Evolutionary conservation across 805 yeast species (phyloP).

Genomic region (Allodekkera sacchari): DNA sequence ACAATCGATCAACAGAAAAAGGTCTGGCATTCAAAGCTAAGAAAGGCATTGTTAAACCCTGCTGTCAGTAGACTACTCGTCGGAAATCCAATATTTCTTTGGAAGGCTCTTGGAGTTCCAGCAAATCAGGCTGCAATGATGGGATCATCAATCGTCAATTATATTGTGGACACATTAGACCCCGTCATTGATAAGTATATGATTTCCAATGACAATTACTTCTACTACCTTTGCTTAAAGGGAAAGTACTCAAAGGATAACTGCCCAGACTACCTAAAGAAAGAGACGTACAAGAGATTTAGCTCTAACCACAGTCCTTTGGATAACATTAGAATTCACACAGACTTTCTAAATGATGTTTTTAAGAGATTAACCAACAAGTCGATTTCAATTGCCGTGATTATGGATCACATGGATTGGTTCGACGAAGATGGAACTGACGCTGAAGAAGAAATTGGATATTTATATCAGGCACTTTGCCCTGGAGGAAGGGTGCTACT

Average conservation of each 20-base stretch:
- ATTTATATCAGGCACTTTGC: slow-evolving; percentile 52
- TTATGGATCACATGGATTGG: slow-evolving; percentile 95
- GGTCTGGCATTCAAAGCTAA: slow-evolving; percentile 55
- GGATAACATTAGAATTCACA: slow-evolving; percentile 67
- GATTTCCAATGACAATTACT: slow-evolving; percentile 66
- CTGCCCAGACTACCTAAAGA: slow-evolving; percentile 71
- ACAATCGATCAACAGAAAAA: slow-evolving; percentile 53
- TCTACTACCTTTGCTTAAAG: slow-evolving; percentile 60
- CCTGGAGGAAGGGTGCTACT: slow-evolving; percentile 68
- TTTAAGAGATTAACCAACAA: slow-evolving; percentile 53
- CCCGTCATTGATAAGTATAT: slow-evolving; percentile 60
- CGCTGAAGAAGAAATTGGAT: slow-evolving; percentile 57
- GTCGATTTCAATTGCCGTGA: slow-evolving; percentile 66
- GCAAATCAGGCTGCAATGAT: slow-evolving; percentile 77
- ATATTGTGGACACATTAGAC: slow-evolving; percentile 70
- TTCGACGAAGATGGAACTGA: slow-evolving; percentile 59
- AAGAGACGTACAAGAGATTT: slow-evolving; percentile 46
- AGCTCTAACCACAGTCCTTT: slow-evolving; percentile 37
- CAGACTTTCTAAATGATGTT: slow-evolving; percentile 72
- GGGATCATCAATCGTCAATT: slow-evolving; percentile 61
- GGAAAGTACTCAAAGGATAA: slow-evolving; percentile 53
- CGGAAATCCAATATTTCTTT: slow-evolving; percentile 77
- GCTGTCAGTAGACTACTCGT: slow-evolving; percentile 56
- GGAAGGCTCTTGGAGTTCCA: slow-evolving; percentile 91
- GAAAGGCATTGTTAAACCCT: slow-evolving; percentile 67